Evolutionary conservation across 2,329 filamentous ascomycete genomes (phyloP).

Genomic region (Arthrobotrys sphaeroides): DNA sequence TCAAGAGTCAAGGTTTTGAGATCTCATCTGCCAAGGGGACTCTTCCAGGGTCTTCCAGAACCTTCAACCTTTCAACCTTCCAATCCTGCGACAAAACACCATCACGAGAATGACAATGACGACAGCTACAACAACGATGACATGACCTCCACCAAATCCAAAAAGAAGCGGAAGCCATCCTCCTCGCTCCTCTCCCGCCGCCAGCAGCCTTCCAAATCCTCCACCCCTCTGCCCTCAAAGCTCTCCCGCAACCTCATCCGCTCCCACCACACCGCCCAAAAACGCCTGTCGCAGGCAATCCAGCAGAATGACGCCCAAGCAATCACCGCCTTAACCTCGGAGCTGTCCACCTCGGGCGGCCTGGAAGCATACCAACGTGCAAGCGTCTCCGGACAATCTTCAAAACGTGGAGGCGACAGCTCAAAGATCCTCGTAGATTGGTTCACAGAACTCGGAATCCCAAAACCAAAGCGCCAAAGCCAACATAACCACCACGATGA

Average conservation of each 20-base stretch:
- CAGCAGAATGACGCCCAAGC: conserved; percentile 67
- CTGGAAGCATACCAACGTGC: conserved; percentile 73
- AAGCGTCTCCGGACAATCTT: conserved; percentile 74
- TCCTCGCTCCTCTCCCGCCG: conserved; percentile 45
- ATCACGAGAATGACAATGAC: neutral
- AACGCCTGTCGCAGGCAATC: conserved; percentile 69
- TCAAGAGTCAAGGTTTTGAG: neutral
- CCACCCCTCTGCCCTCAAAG: conserved; percentile 71
- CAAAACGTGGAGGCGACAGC: conserved; percentile 74
- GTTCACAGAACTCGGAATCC: conserved; percentile 62
- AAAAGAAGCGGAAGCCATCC: conserved; percentile 46
- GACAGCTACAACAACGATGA: neutral
- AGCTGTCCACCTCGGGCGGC: conserved; percentile 70
- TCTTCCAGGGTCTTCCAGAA: conserved; percentile 46
- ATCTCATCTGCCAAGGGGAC: neutral
- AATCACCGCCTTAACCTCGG: conserved; percentile 64
- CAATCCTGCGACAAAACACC: neutral
- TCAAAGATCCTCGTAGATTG: conserved; percentile 73
- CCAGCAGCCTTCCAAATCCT: conserved; percentile 56
- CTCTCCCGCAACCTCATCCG: conserved; percentile 73
- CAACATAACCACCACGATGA: neutral
- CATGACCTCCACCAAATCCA: conserved; percentile 56
- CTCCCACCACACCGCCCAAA: conserved; percentile 72
- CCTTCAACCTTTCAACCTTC: neutral
- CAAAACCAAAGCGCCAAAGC: conserved; percentile 12